Base-by-base conservation (phyloP, 495 filamentous ascomycete genomes). In the Neurospora sp. region DNA sequence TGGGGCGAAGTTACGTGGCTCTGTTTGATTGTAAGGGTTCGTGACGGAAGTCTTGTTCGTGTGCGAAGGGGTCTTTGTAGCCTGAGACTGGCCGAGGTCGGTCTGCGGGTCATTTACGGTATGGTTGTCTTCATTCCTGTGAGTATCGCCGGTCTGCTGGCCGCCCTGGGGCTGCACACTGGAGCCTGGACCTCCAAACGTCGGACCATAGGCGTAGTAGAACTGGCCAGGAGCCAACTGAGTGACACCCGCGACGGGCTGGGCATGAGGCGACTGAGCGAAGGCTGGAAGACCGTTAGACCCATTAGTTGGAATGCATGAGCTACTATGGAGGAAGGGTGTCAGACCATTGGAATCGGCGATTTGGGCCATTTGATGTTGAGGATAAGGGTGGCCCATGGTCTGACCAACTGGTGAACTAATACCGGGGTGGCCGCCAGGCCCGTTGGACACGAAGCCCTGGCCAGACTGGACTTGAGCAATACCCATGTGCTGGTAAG, bases 1-100 rank as follows among this genome's bases (percentile, higher is more conserved):
- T 1, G 77, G 77, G 0, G 75, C 75, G 31, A 77, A 79, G 68
- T 75, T 75, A 6, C 74, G 73, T 0, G 77, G 77, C 72, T 80
- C 78, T 1, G 77, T 76, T 68, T 78, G 65, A 48, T 73, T 76
- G 72, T 75, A 74, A 70, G 27, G 20, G 40, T 70, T 71, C 48
- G 68, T 41, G 70, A 27, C 46, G 20, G 69, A 37, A 53, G 44
- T 68, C 59, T 76, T 74, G 22, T 71, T 72, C 71, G 71, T 71
- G 70, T 77, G 65, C 65, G 70, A 61, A 69, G 73, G 73, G 10
- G 70, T 75, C 61, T 44, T 69, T 18, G 53, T 65, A 35, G 53
- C 53, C 27, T 65, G 53, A 18, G 12, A 4, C 27, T 37, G 53
- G 53, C 22, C 6, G 5, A 65, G 12, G 5, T 37, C 53, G 27